These are phyloP conservation scores for Cercis canadensis DNA, from an alignment of 306 rosid genomes.

Conservation along the genomic window DNA sequence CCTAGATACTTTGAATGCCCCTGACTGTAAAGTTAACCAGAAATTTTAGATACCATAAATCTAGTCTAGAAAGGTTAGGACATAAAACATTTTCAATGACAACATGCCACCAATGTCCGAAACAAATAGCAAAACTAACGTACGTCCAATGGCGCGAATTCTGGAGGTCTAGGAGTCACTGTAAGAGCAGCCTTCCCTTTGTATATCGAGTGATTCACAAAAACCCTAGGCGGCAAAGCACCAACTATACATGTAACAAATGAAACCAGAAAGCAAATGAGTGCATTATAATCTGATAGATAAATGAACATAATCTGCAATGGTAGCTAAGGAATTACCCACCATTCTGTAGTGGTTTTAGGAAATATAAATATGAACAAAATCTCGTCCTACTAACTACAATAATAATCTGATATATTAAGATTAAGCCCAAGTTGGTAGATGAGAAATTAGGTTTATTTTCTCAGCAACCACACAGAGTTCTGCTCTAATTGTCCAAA, in stretches of 20 bases:
- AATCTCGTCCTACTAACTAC: not conserved
- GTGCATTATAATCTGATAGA: not conserved
- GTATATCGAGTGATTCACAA: conserved; percentile 90
- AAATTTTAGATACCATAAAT: not conserved
- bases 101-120: not conserved
- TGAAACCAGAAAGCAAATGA: conserved; percentile 34
- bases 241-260: conserved; percentile 49
- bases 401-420: not conserved
- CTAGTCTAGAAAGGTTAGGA: not conserved
- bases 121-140: conserved; percentile 35
- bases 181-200: conserved; percentile 97
- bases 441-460: not conserved
- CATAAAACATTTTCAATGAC: not conserved
- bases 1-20: conserved; percentile 84
- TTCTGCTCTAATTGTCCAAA: not conserved
- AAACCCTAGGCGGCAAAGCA: conserved; percentile 72
- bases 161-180: conserved; percentile 82
- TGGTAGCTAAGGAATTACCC: conserved; percentile 1
- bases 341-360: not conserved
- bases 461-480: conserved; percentile 23
- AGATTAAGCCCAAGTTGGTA: not conserved
- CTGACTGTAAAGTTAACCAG: conserved; percentile 64
- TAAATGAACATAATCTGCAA: too few species aligned
- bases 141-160: conserved; percentile 77
- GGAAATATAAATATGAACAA: not conserved